Base-by-base conservation (phyloP, 176 grass and related monocot genomes). In the Eleusine indica region DNA sequence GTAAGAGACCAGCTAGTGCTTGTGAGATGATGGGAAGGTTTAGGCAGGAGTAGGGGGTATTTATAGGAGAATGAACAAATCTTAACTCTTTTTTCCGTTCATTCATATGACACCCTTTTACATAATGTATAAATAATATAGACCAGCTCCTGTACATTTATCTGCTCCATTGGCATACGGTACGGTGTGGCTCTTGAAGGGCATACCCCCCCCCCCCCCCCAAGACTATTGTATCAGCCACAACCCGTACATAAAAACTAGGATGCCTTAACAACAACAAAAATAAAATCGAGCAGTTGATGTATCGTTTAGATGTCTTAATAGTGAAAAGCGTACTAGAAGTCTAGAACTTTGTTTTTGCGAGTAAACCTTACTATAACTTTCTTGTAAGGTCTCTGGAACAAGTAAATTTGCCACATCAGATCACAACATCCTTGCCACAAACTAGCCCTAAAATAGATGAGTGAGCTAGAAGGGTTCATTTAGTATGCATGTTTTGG, bases 41-140 rank as follows among this genome's bases (percentile, higher is more conserved):
- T 51, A 54, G 21, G 32, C 77, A 78, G 30, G 40, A 53, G 28
- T 51, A 52, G 17, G 21, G 71, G 51, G 35, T 90, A 87, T 85
- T 88, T 93, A 93, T 90, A 93, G 83, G 58, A 57, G 37, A 81
- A 69, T 61, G 61, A 13, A 19, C 37, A 39, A 70, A 72, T 2
- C 16, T 66, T 57, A 65, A 18, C 58, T 48, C 54, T 44, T 3
- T 47, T 58, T 72, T 47, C 9, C 46, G 41, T 65, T 12, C 5
- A 44, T 49, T 49, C 11, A 16, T 17, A 37, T 21, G 14, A 0
- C 25, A 2, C 22, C 53, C 9, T 71, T 61, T 1, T 16, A 71
- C 18, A 46, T 46, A 46, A 46, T 43, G 43, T 37, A 37, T 43
- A 43, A 54, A 14, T 19, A 56, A 21, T 57, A 69, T 54, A 22